Evolutionary conservation across 1,284 basidiomycete genomes (phyloP), one percentile per base, ranked within the genome.

Genomic region (Cryptococcus deneoformans): DNA sequence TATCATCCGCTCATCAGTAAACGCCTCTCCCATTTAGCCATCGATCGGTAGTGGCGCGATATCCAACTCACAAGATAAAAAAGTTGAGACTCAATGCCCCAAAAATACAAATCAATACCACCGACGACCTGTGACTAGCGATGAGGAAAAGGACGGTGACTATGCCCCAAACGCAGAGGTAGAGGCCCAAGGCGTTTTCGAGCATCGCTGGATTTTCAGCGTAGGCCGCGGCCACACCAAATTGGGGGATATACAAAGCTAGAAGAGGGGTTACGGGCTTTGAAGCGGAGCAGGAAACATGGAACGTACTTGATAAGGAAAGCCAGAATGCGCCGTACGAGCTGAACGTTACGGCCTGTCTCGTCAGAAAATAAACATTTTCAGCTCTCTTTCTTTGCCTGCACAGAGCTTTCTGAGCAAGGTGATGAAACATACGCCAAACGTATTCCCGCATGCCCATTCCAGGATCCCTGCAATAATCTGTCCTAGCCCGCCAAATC

Each of bases 261-360:
- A 29, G 29, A 29, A 29, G 29, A 29, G 29, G 5, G 29, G 29
- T n/a, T 7, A 12, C 16, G 43, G n/a, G 2, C 5, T 42, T 47
- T 24, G 20, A 14, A 24, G 14, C 20, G 6, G 34, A 16, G 14
- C 29, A 45, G 35, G 16, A 9, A 20, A 2, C 0, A 5, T n/a
- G 5, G 53, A 10, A 62, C 63, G 59, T 50, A 67, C 66, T 50
- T 12, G 60, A 66, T 56, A 85, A 90, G 3, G 87, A 89, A 76
- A 90, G 78, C 89, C 89, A 91, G 81, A 92, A 92, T 1, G 85
- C 86, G 56, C 89, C 90, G 67, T 89, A 93, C 1, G 86, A 86
- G 0, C 86, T 80, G 81, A 92, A 92, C 0, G 90, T 92, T 82
- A 83, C 79, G 14, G 79, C 78, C 61, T 58, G 29, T 29, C 29